A percentile compares a stretch with the other conserved stretches of the same genome.
These are phyloP conservation scores for Backusella westeae DNA, from an alignment of 192 early-diverging fungal species.

Conservation along the genomic window DNA sequence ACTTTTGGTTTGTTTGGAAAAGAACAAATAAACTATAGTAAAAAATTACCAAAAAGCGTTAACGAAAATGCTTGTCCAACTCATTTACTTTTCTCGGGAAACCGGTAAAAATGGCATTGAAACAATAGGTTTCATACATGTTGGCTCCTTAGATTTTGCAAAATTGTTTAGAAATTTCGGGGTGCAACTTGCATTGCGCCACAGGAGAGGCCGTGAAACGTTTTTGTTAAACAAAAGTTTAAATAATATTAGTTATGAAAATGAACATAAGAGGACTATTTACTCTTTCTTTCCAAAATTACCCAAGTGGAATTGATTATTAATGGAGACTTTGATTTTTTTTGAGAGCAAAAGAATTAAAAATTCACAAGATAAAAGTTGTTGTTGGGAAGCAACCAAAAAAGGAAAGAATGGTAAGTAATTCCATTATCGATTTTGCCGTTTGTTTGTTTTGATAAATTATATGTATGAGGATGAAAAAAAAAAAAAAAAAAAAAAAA, in stretches of 20 bases:
- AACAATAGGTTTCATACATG: not conserved
- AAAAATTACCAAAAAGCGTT: not conserved
- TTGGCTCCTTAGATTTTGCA: not conserved
- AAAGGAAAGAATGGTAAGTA: not conserved
- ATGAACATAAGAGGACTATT: not conserved
- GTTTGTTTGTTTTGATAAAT: slow-evolving; percentile 1
- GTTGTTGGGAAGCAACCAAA: not conserved
- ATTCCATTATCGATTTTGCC: not conserved
- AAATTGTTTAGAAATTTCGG: not conserved
- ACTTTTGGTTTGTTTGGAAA: not conserved
- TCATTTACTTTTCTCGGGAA: not conserved
- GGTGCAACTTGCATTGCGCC: not conserved
- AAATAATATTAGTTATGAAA: not conserved
- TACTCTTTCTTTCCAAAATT: not conserved
- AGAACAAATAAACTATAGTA: not conserved
- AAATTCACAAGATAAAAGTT: not conserved
- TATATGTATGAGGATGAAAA: not conserved
- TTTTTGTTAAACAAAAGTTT: not conserved
- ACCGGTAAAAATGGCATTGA: not conserved
- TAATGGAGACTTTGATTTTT: not conserved
- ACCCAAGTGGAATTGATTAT: not conserved
- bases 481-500: no score
- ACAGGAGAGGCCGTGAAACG: not conserved
- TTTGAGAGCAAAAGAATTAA: not conserved
- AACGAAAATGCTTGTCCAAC: not conserved